Evolutionary conservation across 2,329 filamentous ascomycete genomes (phyloP).

Genomic region (Xylariomycetidae sp.): DNA sequence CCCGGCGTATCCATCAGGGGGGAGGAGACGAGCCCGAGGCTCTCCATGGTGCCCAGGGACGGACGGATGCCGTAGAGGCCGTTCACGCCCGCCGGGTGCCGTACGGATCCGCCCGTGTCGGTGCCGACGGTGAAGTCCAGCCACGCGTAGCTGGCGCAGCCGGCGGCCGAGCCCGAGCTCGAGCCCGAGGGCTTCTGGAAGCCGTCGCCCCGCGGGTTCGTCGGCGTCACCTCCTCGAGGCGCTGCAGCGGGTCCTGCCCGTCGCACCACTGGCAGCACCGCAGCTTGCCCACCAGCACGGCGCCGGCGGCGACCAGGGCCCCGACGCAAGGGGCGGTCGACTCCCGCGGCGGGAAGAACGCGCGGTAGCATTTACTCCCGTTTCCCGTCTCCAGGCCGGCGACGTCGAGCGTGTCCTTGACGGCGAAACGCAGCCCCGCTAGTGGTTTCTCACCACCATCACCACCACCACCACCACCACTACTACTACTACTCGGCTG

Average conservation of each 20-base stretch:
- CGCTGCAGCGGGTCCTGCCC: slow-evolving; percentile 14
- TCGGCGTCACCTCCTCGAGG: slow-evolving; percentile 13
- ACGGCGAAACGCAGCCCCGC: slow-evolving; percentile 14
- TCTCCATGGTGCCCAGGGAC: slow-evolving; percentile 4
- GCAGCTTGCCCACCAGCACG: slow-evolving; percentile 18
- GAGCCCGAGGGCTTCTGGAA: slow-evolving; percentile 13
- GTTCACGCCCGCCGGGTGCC: slow-evolving; percentile 14
- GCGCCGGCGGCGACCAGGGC: slow-evolving; percentile 12
- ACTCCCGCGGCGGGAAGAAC: slow-evolving; percentile 5
- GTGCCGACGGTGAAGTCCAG: slow-evolving; percentile 17
- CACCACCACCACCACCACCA: no score
- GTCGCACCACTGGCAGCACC: slow-evolving; percentile 13
- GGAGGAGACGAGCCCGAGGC: slow-evolving; percentile 6
- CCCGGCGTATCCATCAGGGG: slow-evolving; percentile 9
- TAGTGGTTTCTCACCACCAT: slow-evolving; percentile 3
- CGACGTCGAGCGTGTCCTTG: slow-evolving; percentile 15
- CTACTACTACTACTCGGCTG: no score
- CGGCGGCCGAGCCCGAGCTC: slow-evolving; percentile 13
- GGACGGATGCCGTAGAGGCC: slow-evolving; percentile 14
- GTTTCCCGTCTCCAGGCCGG: slow-evolving; percentile 12
- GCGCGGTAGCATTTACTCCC: slow-evolving; percentile 11
- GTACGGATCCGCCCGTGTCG: slow-evolving; percentile 15
- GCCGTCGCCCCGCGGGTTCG: slow-evolving; percentile 14
- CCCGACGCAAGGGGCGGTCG: slow-evolving; percentile 7
- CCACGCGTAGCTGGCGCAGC: slow-evolving; percentile 12